Base-by-base conservation (phyloP, 1,284 basidiomycete genomes). In the Hemileia vastatrix region DNA sequence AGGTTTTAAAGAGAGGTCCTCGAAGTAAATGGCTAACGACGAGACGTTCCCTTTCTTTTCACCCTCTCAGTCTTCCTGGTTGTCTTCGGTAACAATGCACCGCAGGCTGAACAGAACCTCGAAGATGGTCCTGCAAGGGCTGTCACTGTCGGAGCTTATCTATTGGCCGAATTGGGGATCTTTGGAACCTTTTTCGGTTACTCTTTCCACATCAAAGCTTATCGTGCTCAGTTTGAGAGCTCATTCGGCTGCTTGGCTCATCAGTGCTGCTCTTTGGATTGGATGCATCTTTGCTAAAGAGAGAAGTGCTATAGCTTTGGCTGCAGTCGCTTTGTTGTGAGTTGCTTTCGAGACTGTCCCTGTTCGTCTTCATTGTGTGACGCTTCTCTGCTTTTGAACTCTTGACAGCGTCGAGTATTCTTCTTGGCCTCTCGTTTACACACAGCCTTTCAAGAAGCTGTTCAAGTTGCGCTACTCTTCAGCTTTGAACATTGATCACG, bases 11-110 rank as follows among this genome's bases (percentile, higher is more conserved):
- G 27, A 27, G 27, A 27, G 27, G 27, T 2, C 2, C 27, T 27
- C 27, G 27, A 27, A 27, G 27, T 27, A 27, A 27, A 27, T 27
- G 27, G 27, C 27, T 27, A 27, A 27, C 27, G 27, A 27, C 27
- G 27, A 27, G 27, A 27, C 27, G 27, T 27, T 27, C 27, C 27
- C 27, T 27, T 27, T 27, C 27, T 6, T 27, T 3, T 6, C 6
- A 21, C 2, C 13, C 8, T n/a, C 4, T 31, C 32, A 24, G 67
- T 66, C 4, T 66, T 65, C 40, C 49, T 72, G 5, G 63, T 70
- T 6, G 67, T 72, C 6, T 72, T 66, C 31, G 71, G 70, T 1
- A 72, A 72, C 66, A 72, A 72, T 27, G 70, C 71, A 0, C 58
- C 67, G 1, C 15, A 64, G 0, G 70, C 56, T 2, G 66, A 72